Conservation (phyloP, 2,329 filamentous ascomycete species). For the Aspergillus alliaceus region DNA sequence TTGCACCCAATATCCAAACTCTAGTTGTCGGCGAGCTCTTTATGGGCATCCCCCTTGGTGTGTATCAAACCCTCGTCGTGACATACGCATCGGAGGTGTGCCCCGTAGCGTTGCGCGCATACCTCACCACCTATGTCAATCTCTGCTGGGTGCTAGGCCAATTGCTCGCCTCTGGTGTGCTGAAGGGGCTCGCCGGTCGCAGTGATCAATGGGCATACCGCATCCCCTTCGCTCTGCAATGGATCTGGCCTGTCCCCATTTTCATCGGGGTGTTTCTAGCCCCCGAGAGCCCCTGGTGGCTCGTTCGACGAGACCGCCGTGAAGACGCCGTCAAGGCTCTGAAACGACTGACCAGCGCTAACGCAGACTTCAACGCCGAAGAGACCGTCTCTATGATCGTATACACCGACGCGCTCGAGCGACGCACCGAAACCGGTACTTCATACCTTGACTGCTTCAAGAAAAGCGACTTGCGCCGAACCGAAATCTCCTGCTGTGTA, state of each 20-base stretch:
- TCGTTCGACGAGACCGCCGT: slow-evolving; percentile 34
- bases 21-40: slow-evolving; percentile 3
- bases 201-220: slow-evolving; percentile 36
- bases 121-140: slow-evolving; percentile 7
- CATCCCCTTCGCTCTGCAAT: slow-evolving; percentile 39
- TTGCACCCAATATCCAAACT: background rate
- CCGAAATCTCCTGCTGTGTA: slow-evolving; percentile 40
- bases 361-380: slow-evolving; percentile 26
- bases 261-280: slow-evolving; percentile 27
- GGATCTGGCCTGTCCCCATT: slow-evolving; percentile 25
- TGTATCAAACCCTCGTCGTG: slow-evolving; percentile 3
- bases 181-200: slow-evolving; percentile 31
- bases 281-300: slow-evolving; percentile 40
- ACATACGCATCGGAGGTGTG: slow-evolving; percentile 5
- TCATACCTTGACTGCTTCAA: slow-evolving; percentile 32
- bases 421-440: slow-evolving; percentile 16
- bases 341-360: slow-evolving; percentile 25
- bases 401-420: slow-evolving; percentile 36
- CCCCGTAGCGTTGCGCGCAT: background rate
- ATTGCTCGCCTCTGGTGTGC: slow-evolving; percentile 36
- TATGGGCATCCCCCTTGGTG: slow-evolving; percentile 3
- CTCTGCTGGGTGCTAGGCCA: slow-evolving; percentile 28
- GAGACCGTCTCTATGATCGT: slow-evolving; percentile 39
- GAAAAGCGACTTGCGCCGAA: slow-evolving; percentile 36
- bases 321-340: slow-evolving; percentile 34